phyloP scores from a whole-genome alignment of 345 rosid species.

The Sapria himalayana region DNA sequence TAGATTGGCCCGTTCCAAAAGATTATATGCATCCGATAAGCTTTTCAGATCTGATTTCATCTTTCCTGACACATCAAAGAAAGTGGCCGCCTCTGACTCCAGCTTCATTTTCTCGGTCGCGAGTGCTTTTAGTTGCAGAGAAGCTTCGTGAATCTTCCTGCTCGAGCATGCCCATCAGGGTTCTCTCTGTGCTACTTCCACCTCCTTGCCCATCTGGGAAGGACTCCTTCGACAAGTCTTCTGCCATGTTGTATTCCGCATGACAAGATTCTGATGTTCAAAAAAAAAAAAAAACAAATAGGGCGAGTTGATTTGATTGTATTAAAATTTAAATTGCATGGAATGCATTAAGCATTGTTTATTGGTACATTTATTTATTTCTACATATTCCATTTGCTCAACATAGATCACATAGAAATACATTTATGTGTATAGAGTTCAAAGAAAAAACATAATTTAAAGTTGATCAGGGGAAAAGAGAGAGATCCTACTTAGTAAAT shows the following conservation, averaged over 20 bases:
- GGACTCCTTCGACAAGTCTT: conserved; percentile 53
- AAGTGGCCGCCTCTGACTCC: conserved; percentile 46
- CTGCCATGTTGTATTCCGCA: conserved; percentile 78
- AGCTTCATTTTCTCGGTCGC: conserved; percentile 50
- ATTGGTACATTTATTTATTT: no score
- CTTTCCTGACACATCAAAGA: conserved; percentile 51
- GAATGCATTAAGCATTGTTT: no score
- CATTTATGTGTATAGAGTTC: no score
- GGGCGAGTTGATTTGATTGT: no score
- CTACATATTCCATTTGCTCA: no score
- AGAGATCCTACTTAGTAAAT: no score
- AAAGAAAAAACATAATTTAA: no score
- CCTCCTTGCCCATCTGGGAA: no score
- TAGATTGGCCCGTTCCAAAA: conserved; percentile 64
- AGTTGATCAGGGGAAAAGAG: no score
- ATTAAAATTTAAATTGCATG: no score
- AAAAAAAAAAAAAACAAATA: no score
- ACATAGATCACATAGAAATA: no score
- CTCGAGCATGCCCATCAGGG: conserved; percentile 46
- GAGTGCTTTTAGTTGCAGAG: conserved; percentile 48
- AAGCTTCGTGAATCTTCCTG: conserved; percentile 72
- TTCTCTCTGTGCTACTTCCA: conserved; percentile 35
- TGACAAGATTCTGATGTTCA: conserved; percentile 74
- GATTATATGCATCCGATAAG: conserved; percentile 78
- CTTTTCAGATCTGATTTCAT: conserved; percentile 69